Evolutionary conservation across 148 eudicot genomes (phyloP).

Genomic region (Rhododendron henanense): DNA sequence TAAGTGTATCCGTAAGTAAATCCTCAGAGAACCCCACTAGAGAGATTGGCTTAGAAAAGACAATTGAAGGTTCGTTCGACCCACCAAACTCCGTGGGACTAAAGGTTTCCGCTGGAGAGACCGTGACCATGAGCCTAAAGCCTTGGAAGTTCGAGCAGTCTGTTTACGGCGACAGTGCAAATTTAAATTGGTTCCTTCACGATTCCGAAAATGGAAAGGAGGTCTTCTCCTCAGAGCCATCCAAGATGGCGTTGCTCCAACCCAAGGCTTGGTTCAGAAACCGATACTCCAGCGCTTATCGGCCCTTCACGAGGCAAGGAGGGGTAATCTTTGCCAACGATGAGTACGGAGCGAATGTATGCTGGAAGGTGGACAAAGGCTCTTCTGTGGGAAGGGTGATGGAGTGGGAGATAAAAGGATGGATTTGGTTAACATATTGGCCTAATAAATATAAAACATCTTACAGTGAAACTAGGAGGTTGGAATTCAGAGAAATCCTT

Average conservation of each 20-base stretch:
- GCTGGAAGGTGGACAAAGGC: conserved; percentile 69
- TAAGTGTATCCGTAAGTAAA: conserved; percentile 68
- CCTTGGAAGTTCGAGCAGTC: conserved; percentile 97
- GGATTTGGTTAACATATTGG: conserved; percentile 92
- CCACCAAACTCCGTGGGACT: conserved; percentile 51
- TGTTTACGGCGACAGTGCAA: conserved; percentile 53
- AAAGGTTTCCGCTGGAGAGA: conserved; percentile 49
- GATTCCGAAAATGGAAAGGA: conserved; percentile 65
- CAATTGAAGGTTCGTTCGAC: conserved; percentile 58
- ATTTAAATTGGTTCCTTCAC: conserved; percentile 72
- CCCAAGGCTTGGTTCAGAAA: conserved; percentile 83
- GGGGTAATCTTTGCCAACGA: conserved; percentile 81
- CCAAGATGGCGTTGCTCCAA: conserved; percentile 44
- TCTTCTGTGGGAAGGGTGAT: conserved; percentile 42
- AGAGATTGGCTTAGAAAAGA: conserved; percentile 50
- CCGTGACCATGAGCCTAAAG: conserved; percentile 45
- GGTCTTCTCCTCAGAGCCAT: conserved; percentile 74
- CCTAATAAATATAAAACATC: conserved; percentile 64
- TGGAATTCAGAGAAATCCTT: conserved; percentile 67
- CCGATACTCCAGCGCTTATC: conserved; percentile 53
- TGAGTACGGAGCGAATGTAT: conserved; percentile 64
- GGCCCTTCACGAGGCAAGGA: conserved; percentile 86
- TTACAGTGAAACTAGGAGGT: conserved; percentile 72
- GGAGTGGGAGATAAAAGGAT: conserved; percentile 75
- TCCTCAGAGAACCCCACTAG: conserved; percentile 69